Base-by-base conservation (phyloP, 257 asterid genomes). In the Nicotiana otophora region DNA sequence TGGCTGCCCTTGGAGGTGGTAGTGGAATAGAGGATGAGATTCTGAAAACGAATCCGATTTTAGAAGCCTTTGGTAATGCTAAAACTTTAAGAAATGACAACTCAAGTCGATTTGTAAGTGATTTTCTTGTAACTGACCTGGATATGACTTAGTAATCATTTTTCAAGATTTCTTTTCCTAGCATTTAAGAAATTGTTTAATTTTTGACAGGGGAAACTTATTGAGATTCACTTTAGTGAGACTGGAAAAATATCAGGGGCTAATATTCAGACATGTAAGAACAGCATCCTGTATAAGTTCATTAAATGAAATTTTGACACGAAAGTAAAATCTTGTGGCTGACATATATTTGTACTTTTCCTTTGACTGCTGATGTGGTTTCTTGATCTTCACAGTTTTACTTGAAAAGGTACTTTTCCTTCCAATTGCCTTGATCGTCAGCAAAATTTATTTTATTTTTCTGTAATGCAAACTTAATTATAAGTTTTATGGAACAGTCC, bases 1-100 rank as follows among this genome's bases (percentile, higher is more conserved):
- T 96, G 92, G 99, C 99, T 85, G 91, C 99, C 70, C 89, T 94
- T 64, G 98, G 98, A 82, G 99, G 99, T 84, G 99, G 99, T 65
- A 93, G 98, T 85, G 99, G 99, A 82, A 94, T 96, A 78, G 98
- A 96, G 91, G 88, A 94, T 78, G 99, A 94, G 88, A 96, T 96
- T 88, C 79, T 96, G 88, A 94, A 96, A 90, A 96, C 99, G 30
- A 96, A 96, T 87, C 99, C 99, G 53, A 96, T 96, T 87, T 84
- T 96, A 85, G 99, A 96, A 89, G 97, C 99, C 85, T 96, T 96
- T 86, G 99, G 99, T 61, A 96, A 96, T 90, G 99, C 99, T 86
- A 96, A 96, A 87, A 96, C 99, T 15, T 85, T 92, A 65, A 88
- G 99, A 89, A 96, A 96, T 89, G 94, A 94, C 91, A 96, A 96